Percentiles rank a stretch among this genome's conserved stretches.
Conservation (phyloP, 2,329 filamentous ascomycete genomes). For the Xylaria polymorpha region DNA sequence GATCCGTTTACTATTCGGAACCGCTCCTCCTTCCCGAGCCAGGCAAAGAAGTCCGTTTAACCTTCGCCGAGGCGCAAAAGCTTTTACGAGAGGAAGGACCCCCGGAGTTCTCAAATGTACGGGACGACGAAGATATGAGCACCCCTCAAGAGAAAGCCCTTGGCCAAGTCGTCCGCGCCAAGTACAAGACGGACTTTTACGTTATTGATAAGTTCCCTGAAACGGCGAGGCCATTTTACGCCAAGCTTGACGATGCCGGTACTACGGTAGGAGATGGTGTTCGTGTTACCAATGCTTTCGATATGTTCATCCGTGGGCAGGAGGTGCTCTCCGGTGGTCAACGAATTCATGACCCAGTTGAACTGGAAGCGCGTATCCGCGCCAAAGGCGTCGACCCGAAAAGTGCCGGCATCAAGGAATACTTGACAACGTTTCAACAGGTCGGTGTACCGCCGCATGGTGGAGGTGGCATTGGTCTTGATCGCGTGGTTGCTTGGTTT, state of each 20-base stretch:
- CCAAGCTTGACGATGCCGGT: constrained; percentile 64
- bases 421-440: constrained; percentile 79
- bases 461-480: constrained; percentile 88
- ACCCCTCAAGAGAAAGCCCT: constrained; percentile 90
- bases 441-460: constrained; percentile 80
- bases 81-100: constrained; percentile 81
- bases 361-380: constrained; percentile 82
- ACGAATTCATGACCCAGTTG: constrained; percentile 83
- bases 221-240: constrained; percentile 89
- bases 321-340: constrained; percentile 65
- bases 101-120: constrained; percentile 72
- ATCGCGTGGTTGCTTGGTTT: constrained; percentile 81
- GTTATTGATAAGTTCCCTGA: constrained; percentile 97
- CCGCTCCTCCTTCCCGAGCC: constrained; percentile 79
- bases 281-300: constrained; percentile 64
- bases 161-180: constrained; percentile 84
- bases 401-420: constrained; percentile 83
- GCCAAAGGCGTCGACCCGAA: constrained; percentile 83
- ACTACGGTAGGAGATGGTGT: constrained; percentile 36
- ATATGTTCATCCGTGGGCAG: constrained; percentile 69
- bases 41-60: constrained; percentile 80
- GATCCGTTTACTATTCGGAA: constrained; percentile 80
- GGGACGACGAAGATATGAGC: constrained; percentile 81
- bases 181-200: constrained; percentile 96
- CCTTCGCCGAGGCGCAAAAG: constrained; percentile 81